These are phyloP conservation scores for Capsicum baccatum DNA, from an alignment of 257 asterid species.

Conservation along the genomic window DNA sequence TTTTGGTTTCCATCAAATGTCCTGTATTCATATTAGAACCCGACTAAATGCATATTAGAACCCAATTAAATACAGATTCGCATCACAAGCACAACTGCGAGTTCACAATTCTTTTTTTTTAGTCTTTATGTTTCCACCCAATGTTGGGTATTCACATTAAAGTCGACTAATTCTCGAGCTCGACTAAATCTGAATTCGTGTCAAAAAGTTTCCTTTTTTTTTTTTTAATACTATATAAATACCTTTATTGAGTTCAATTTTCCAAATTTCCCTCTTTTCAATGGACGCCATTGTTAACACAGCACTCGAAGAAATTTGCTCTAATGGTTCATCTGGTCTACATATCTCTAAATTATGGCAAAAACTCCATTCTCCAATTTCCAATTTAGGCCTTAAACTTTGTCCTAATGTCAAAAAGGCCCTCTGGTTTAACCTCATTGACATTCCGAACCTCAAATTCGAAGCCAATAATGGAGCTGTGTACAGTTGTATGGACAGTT, in stretches of 20 bases:
- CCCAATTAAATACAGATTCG: too few species aligned
- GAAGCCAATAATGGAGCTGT: conserved; percentile 46
- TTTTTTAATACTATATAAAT: too few species aligned
- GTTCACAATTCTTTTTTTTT: too few species aligned
- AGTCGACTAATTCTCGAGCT: too few species aligned
- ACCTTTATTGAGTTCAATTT: not conserved
- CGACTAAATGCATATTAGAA: too few species aligned
- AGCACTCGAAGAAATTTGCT: conserved; percentile 83
- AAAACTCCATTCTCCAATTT: conserved; percentile 52
- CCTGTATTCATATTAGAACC: too few species aligned
- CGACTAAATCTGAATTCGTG: too few species aligned
- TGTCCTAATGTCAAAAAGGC: conserved; percentile 72
- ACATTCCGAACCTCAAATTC: conserved; percentile 66
- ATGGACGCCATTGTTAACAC: conserved; percentile 76
- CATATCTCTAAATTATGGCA: conserved; percentile 69
- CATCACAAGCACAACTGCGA: too few species aligned
- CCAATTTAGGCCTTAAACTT: conserved; percentile 53
- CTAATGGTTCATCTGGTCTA: conserved; percentile 64
- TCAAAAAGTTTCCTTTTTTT: too few species aligned
- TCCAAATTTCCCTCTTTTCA: conserved; percentile 23
- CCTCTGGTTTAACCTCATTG: conserved; percentile 70
- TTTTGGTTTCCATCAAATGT: too few species aligned
- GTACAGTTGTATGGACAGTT: conserved; percentile 38
- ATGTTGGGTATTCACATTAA: too few species aligned
- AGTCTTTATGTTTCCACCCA: not conserved